Conservation (phyloP, 1,139 yeast genomes). For the Sugiyamaella castrensis region DNA sequence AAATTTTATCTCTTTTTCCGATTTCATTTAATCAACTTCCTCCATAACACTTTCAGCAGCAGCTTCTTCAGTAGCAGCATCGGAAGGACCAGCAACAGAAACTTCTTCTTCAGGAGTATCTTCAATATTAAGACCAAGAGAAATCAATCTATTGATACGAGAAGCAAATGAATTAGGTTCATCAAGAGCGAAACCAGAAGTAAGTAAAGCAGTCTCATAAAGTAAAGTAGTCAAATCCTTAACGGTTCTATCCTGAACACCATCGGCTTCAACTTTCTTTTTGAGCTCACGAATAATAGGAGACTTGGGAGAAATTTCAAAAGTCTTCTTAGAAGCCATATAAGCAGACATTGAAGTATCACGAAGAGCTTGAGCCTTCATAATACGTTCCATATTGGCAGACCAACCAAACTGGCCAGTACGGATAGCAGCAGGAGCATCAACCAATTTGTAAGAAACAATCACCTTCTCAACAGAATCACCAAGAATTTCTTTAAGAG, state of each 20-base stretch:
- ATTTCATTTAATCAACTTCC: slow-evolving; percentile 79
- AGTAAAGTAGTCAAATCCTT: slow-evolving; percentile 95
- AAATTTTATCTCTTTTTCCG: too few relatives aligned
- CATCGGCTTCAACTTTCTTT: slow-evolving; percentile 94
- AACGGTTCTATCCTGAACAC: slow-evolving; percentile 97
- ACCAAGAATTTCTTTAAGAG: slow-evolving; percentile 95
- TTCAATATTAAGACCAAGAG: slow-evolving; percentile 97
- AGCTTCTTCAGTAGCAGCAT: slow-evolving; percentile 58
- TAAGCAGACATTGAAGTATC: slow-evolving; percentile 98
- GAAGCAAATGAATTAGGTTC: slow-evolving; percentile 97
- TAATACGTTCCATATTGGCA: slow-evolving; percentile 99
- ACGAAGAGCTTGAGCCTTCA: slow-evolving; percentile 99
- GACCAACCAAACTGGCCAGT: slow-evolving; percentile 99
- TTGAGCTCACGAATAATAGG: slow-evolving; percentile 92
- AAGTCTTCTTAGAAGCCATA: slow-evolving; percentile 99
- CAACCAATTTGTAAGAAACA: slow-evolving; percentile 95
- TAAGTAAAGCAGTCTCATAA: slow-evolving; percentile 95
- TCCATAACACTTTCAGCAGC: slow-evolving; percentile 91
- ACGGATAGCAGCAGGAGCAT: slow-evolving; percentile 99
- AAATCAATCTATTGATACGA: slow-evolving; percentile 97
- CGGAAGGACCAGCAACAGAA: slow-evolving; percentile 47
- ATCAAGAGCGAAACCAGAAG: slow-evolving; percentile 98
- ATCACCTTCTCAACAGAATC: slow-evolving; percentile 99
- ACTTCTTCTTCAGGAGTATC: slow-evolving; percentile 68
- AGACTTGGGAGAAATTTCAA: slow-evolving; percentile 97